Conservation (phyloP, 495 filamentous ascomycete genomes). For the Podospora pseudoanserina region DNA sequence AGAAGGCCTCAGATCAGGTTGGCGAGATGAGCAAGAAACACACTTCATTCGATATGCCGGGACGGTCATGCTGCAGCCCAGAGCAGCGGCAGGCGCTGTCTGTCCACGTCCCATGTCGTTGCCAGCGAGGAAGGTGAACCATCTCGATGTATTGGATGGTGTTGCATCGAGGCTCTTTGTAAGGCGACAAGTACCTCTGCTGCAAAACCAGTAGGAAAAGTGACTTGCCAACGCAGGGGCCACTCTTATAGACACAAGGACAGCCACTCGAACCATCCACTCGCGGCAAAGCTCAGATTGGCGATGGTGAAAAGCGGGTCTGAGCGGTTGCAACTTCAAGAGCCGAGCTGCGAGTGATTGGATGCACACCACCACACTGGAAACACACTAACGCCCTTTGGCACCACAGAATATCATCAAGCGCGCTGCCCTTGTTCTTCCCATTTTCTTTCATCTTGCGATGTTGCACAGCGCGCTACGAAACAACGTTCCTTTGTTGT, state of each 20-base stretch:
- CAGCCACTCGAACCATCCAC: constrained; percentile 26
- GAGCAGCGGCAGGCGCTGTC: background rate
- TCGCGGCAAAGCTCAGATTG: constrained; percentile 26
- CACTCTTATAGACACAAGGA: constrained; percentile 16
- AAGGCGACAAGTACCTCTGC: constrained; percentile 6
- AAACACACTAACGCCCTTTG: background rate
- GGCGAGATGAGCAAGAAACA: background rate
- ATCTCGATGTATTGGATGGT: constrained; percentile 1
- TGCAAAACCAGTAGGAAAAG: background rate
- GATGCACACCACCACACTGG: constrained; percentile 15
- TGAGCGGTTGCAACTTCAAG: constrained; percentile 18
- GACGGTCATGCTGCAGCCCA: constrained; percentile 5
- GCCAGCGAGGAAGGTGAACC: background rate
- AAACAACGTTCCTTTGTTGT: background rate
- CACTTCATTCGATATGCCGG: constrained; percentile 1
- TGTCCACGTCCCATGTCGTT: constrained; percentile 1
- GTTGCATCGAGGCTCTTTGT: constrained; percentile 1
- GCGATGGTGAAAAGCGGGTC: constrained; percentile 15
- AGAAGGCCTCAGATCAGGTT: background rate
- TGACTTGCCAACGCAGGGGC: constrained; percentile 16
- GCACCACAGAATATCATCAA: background rate
- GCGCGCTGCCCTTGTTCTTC: constrained; percentile 1
- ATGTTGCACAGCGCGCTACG: constrained; percentile 2
- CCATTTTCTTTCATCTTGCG: background rate
- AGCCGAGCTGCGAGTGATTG: constrained; percentile 25